Conservation (phyloP, 2,329 filamentous ascomycete genomes). For the Cladosporium sp. region DNA sequence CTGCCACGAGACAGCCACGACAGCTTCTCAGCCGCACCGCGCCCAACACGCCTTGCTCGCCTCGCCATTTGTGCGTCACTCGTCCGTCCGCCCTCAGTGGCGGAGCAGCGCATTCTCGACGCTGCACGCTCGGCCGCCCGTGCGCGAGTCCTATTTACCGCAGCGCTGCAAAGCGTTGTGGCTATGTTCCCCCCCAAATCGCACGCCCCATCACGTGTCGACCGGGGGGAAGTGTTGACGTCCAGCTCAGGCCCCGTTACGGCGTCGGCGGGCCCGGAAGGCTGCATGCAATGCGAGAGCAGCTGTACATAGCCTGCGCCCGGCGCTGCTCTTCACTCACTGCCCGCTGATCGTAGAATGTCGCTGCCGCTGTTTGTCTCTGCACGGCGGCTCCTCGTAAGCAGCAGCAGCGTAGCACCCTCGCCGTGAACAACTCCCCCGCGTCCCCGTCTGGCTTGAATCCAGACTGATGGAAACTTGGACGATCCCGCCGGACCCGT, state of each 20-base stretch:
- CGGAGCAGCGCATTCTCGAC: slow-evolving; percentile 5
- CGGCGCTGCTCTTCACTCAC: no score
- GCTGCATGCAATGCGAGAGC: slow-evolving; percentile 1
- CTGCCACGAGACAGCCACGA: not conserved
- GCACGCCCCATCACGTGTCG: slow-evolving; percentile 7
- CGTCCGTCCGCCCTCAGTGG: not conserved
- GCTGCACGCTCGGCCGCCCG: not conserved
- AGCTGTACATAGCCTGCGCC: no score
- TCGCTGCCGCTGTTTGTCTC: no score
- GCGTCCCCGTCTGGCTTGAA: no score
- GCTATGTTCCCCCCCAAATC: slow-evolving; percentile 4
- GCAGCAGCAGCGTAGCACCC: no score
- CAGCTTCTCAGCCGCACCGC: slow-evolving; percentile 3
- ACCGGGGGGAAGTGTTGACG: not conserved
- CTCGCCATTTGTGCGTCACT: slow-evolving; percentile 6
- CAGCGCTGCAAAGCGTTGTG: slow-evolving; percentile 3
- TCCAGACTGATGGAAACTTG: slow-evolving; percentile 6
- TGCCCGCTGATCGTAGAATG: no score
- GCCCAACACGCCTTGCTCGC: not conserved
- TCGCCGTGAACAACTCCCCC: no score
- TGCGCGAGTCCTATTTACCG: no score
- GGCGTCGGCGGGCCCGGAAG: slow-evolving; percentile 10
- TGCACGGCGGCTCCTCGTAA: no score
- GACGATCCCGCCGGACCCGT: slow-evolving; percentile 60
- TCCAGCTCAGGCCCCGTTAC: slow-evolving; percentile 11